phyloP scores from a whole-genome alignment of 2,329 filamentous ascomycete species.

The Fusarium verrucosum region DNA sequence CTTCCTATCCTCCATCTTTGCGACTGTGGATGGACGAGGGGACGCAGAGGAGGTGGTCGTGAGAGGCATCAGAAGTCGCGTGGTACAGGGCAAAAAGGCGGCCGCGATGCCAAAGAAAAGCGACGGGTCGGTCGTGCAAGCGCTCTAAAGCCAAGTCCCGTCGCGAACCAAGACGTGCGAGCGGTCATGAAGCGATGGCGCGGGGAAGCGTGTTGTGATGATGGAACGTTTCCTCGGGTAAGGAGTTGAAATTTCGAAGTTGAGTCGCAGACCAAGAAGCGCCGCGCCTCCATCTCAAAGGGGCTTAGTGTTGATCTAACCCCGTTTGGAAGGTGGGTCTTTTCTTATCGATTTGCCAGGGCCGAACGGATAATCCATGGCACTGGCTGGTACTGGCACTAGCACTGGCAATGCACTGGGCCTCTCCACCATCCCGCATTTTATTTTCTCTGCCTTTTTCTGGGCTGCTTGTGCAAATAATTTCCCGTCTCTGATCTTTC shows the following conservation, averaged over 20 bases:
- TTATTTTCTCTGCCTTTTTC: slow-evolving; percentile 47
- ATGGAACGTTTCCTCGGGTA: slow-evolving; percentile 48
- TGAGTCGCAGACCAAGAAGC: slow-evolving; percentile 52
- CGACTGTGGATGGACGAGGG: slow-evolving; percentile 81
- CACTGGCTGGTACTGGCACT: background rate
- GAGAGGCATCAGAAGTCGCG: slow-evolving; percentile 81
- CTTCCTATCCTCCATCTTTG: slow-evolving; percentile 99
- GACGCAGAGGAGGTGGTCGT: slow-evolving; percentile 75
- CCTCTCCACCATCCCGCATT: slow-evolving; percentile 44
- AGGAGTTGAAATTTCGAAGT: slow-evolving; percentile 59
- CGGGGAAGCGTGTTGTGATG: slow-evolving; percentile 47
- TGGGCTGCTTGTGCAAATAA: slow-evolving; percentile 29
- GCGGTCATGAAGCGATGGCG: slow-evolving; percentile 50
- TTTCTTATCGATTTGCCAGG: slow-evolving; percentile 48
- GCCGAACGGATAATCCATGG: slow-evolving; percentile 51
- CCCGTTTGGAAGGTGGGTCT: slow-evolving; percentile 35
- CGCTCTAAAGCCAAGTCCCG: slow-evolving; percentile 50
- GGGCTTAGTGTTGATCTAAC: slow-evolving; percentile 49
- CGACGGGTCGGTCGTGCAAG: slow-evolving; percentile 43
- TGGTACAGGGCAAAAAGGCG: slow-evolving; percentile 52
- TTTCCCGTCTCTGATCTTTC: slow-evolving; percentile 27
- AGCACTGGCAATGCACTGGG: background rate
- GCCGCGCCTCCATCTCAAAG: slow-evolving; percentile 34
- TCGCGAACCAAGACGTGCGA: slow-evolving; percentile 46
- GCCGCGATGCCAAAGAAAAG: slow-evolving; percentile 48